Conservation (phyloP, 768 basidiomycete species). For the Sarcodon aspratus region DNA sequence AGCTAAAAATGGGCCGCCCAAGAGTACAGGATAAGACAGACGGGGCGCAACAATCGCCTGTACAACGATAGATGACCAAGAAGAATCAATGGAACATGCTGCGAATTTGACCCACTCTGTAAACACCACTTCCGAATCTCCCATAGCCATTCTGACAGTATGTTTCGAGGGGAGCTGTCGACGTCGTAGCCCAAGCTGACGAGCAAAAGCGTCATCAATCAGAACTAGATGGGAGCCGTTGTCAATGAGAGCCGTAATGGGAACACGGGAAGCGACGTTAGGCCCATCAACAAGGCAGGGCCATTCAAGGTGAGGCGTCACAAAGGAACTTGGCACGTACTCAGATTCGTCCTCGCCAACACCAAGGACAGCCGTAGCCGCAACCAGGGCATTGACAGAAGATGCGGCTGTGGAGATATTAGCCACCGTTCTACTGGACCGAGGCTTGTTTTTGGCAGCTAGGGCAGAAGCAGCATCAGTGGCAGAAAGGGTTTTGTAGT, state of each 20-base stretch:
- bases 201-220: constrained; percentile 15
- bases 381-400: too few relatives aligned
- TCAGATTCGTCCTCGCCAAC: not conserved
- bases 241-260: too few relatives aligned
- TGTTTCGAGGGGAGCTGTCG: constrained; percentile 3
- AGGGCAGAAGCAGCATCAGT: too few relatives aligned
- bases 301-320: constrained; percentile 16
- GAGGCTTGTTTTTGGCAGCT: too few relatives aligned
- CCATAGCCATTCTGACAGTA: constrained; percentile 4
- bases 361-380: too few relatives aligned
- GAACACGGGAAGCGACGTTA: too few relatives aligned
- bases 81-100: too few relatives aligned
- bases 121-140: not conserved
- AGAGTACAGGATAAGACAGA: constrained; percentile 15
- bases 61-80: constrained; percentile 3
- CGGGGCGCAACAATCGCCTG: constrained; percentile 10
- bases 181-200: too few relatives aligned
- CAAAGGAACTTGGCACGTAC: not conserved
- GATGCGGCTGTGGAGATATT: too few relatives aligned
- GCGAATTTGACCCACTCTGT: constrained; percentile 3
- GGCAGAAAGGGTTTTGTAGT: constrained; percentile 10
- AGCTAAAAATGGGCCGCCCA: constrained; percentile 22
- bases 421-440: too few relatives aligned
- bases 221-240: constrained; percentile 20
- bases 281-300: too few relatives aligned